Percentiles rank a stretch among this genome's conserved stretches.
Evolutionary conservation across 176 grass and related monocot species (phyloP).

Genomic region (Raddia guianensis): DNA sequence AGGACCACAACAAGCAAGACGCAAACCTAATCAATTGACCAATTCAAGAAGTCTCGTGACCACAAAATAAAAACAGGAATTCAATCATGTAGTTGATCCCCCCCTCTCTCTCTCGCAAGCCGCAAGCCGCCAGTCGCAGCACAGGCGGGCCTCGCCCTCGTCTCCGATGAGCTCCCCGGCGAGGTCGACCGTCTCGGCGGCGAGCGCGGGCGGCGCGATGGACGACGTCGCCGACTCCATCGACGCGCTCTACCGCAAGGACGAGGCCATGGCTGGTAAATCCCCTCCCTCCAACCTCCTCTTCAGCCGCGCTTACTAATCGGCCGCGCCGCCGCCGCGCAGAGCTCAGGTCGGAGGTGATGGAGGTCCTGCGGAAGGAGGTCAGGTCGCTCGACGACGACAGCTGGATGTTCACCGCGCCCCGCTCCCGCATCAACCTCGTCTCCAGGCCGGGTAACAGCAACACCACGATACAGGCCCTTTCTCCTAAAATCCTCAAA

Average conservation of each 20-base stretch:
- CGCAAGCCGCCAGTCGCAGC: too few species aligned
- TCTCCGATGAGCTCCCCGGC: constrained; percentile 81
- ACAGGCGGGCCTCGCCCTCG: too few species aligned
- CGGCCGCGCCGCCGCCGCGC: neutral
- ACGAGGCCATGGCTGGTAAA: constrained; percentile 68
- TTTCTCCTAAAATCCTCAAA: neutral
- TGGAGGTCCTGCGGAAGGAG: constrained; percentile 79
- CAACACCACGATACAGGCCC: neutral
- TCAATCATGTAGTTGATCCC: too few species aligned
- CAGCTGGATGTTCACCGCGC: constrained; percentile 84
- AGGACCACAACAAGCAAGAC: constrained; percentile 31
- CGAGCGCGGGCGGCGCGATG: constrained; percentile 57
- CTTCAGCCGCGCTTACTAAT: neutral
- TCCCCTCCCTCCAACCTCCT: neutral
- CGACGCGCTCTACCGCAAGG: constrained; percentile 72
- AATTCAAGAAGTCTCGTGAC: neutral
- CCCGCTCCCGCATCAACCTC: constrained; percentile 76
- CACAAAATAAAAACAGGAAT: neutral
- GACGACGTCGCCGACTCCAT: constrained; percentile 61
- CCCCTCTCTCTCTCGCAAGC: too few species aligned
- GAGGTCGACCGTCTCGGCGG: constrained; percentile 79
- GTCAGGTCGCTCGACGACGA: constrained; percentile 90
- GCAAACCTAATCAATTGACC: constrained; percentile 11
- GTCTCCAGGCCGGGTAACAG: constrained; percentile 71
- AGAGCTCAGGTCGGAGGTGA: constrained; percentile 79